Evolutionary conservation across 768 basidiomycete genomes (phyloP).

Genomic region (Serendipita sp.): DNA sequence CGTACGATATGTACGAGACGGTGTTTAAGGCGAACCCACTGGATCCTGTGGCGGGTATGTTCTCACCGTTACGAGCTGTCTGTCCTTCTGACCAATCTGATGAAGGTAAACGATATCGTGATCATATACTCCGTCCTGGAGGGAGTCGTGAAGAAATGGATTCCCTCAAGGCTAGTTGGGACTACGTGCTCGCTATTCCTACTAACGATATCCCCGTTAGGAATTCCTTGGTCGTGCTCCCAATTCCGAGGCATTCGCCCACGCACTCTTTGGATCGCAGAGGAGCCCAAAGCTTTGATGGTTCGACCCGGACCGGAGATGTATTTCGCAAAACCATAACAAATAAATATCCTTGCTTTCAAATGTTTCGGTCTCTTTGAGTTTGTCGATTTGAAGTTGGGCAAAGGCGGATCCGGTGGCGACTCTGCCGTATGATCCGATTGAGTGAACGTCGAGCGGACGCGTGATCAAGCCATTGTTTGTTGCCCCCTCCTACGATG

Average conservation of each 20-base stretch:
- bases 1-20: conserved; percentile 46
- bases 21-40: conserved; percentile 73
- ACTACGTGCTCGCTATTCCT: background rate
- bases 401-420: too few relatives aligned
- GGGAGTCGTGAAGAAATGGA: conserved; percentile 69
- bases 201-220: conserved; percentile 20
- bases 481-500: too few relatives aligned
- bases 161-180: conserved; percentile 44
- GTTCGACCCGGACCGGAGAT: background rate
- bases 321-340: background rate
- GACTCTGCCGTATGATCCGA: too few relatives aligned
- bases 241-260: conserved; percentile 57
- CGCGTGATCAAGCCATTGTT: too few relatives aligned
- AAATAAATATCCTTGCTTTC: too few relatives aligned
- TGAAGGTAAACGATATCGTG: conserved; percentile 43
- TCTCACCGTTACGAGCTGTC: background rate
- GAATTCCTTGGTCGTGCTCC: conserved; percentile 65
- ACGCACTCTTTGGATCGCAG: conserved; percentile 38
- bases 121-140: conserved; percentile 57
- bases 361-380: too few relatives aligned
- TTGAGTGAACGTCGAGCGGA: too few relatives aligned
- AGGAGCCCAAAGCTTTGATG: background rate
- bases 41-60: conserved; percentile 35
- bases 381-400: too few relatives aligned
- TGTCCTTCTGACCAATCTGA: background rate